phyloP scores from a whole-genome alignment of 257 asterid genomes.

The Leptodermis oblonga region DNA sequence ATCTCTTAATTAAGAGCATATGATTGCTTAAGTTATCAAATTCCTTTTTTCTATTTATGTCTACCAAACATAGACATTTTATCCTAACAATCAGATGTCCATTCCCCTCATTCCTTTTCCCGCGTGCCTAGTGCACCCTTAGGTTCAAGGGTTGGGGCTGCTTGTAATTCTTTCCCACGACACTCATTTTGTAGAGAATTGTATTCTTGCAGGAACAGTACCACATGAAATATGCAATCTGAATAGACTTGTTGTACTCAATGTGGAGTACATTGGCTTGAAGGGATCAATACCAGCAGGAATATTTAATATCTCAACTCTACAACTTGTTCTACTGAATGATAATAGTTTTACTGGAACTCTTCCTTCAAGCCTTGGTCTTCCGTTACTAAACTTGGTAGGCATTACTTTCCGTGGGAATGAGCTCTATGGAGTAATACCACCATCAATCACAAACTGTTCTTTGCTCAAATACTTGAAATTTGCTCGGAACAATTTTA shows the following conservation, averaged over 20 bases:
- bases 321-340: not conserved
- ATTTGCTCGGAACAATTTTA: slow-evolving; percentile 10
- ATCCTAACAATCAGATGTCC: no score
- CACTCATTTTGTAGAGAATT: not conserved
- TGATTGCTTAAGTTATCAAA: no score
- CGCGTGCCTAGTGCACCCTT: no score
- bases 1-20: no score
- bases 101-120: no score
- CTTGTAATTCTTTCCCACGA: no score
- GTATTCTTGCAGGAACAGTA: slow-evolving; percentile 10
- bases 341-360: slow-evolving; percentile 16
- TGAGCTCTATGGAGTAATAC: slow-evolving; percentile 7
- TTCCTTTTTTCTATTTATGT: no score
- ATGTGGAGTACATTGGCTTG: not conserved
- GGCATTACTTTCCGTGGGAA: not conserved
- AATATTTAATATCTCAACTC: slow-evolving; percentile 18
- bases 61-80: no score
- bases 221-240: slow-evolving; percentile 11
- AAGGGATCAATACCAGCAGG: slow-evolving; percentile 10
- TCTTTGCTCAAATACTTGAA: not conserved
- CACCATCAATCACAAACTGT: not conserved
- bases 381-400: slow-evolving; percentile 15
- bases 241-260: not conserved
- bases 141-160: no score
- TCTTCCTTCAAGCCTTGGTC: slow-evolving; percentile 16